Base-by-base conservation (phyloP, 495 filamentous ascomycete species). In the Aspergillus nanangensis region DNA sequence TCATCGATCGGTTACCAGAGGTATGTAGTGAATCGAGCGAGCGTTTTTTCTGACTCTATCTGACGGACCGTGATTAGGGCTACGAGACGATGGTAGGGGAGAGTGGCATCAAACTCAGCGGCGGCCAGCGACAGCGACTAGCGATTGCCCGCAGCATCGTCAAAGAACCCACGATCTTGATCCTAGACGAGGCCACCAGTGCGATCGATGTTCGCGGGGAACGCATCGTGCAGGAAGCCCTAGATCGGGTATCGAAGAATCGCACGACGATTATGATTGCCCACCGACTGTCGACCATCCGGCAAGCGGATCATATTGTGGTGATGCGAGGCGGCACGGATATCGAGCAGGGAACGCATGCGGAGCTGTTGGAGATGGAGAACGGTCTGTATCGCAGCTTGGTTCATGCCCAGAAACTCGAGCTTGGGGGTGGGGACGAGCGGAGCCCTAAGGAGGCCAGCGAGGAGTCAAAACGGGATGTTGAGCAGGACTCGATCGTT, bases 81-180 rank as follows among this genome's bases (percentile, higher is more conserved):
- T 71, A 71, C 37, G 45, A 45, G 0, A 71, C 70, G 0, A 29
- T 48, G 4, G 58, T 71, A 2, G 68, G 70, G 2, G 65, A 67
- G 25, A 36, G 47, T 5, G 69, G 58, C 1, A 52, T 48, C 18
- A 55, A 48, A 47, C 57, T 81, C 44, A 60, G 52, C 56, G 52
- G 73, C 38, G 56, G 71, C 44, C 56, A 88, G 46, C 72, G 75
- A 15, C 84, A 87, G 50, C 66, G 84, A 22, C 56, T 88, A 8
- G 78, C 81, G 3, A 67, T 87, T 15, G 89, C 90, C 2, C 76
- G 90, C 40, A 87, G 86, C 19, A 82, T 96, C 38, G 82, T 95
- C 15, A 82, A 77, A n/a, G 75, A 94, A 54, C 90, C 90, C 3
- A 85, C 84, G 56, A 84, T 96, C 56, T 72, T 96, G 4, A 70